Evolutionary conservation across 2,329 filamentous ascomycete genomes (phyloP), one percentile per base, ranked within the genome.

Genomic region (Dryadomyces sulphureus): DNA sequence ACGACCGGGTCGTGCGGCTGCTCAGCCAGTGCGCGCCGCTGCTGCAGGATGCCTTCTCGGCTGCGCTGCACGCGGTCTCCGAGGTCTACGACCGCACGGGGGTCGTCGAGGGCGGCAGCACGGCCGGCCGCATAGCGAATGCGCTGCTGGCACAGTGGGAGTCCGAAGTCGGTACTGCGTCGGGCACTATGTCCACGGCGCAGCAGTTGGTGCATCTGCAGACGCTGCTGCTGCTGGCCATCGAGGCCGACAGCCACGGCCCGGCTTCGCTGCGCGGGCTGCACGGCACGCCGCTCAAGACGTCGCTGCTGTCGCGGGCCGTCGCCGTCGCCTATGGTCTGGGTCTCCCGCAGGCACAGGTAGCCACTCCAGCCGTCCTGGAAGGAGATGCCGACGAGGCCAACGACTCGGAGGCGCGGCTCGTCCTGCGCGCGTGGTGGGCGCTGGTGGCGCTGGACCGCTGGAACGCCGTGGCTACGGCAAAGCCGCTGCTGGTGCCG

Each of bases 381-480:
- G 42, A 66, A 40, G 67, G 68, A 45, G 67, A 72, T 5, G 59
- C 65, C 14, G 74, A 80, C 46, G 56, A 65, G n/a, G 8, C 20
- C 2, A 4, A 14, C 2, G 77, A 84, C 56, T 73, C 72, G 19
- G 75, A 80, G 39, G 75, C 79, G 43, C 74, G 75, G 17, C 63
- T 85, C 4, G 71, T 72, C 2, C 66, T 79, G 43, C 72, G 79
- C 38, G 72, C 80, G 17, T 87, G 82, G 82, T 85, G 79, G 77
- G 75, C 77, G 14, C 63, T 87, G 30, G 72, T 85, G 40, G 70
- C 82, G 51, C 71, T 87, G 51, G 82, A 87, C 55, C 73, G 81
- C 16, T 87, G 80, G 79, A 77, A 84, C 56, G 78, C 82, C 4
- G 71, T 77, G n/a, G 78, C 76, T 20, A 80, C 73, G 5, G 76